Conservation (phyloP, 2,329 filamentous ascomycete genomes). For the Pyricularia sp. region DNA sequence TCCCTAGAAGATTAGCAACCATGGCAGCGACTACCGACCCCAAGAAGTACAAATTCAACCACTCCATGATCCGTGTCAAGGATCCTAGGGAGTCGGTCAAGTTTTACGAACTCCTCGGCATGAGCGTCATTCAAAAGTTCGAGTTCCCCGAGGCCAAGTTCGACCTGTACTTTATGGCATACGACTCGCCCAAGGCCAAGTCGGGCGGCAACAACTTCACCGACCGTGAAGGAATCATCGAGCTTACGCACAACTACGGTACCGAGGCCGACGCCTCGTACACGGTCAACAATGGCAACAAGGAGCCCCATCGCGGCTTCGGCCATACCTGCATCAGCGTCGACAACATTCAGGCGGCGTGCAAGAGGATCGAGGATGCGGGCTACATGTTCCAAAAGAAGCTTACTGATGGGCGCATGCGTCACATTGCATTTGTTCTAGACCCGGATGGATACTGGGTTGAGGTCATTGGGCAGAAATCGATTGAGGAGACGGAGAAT, state of each 20-base stretch:
- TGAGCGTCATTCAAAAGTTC: conserved; percentile 74
- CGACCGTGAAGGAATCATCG: conserved; percentile 83
- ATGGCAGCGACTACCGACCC: conserved; percentile 65
- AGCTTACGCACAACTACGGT: conserved; percentile 78
- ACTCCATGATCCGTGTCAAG: conserved; percentile 93
- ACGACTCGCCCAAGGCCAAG: conserved; percentile 66
- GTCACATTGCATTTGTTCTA: conserved; percentile 78
- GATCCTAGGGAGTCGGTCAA: conserved; percentile 85
- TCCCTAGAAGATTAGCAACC: conserved; percentile 25
- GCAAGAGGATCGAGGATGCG: conserved; percentile 78
- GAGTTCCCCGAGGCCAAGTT: conserved; percentile 83
- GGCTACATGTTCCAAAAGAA: conserved; percentile 96
- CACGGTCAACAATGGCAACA: conserved; percentile 80
- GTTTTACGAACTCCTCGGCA: conserved; percentile 89
- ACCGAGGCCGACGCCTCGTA: conserved; percentile 79
- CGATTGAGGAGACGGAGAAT: conserved; percentile 61
- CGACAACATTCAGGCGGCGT: conserved; percentile 81
- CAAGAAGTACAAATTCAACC: conserved; percentile 74
- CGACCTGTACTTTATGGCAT: conserved; percentile 90
- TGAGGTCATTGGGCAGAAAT: conserved; percentile 68
- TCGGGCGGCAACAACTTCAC: conserved; percentile 62
- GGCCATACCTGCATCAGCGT: conserved; percentile 80
- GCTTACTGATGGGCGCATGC: conserved; percentile 79
- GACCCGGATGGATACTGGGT: conserved; percentile 88
- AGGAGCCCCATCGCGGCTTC: conserved; percentile 75